Evolutionary conservation across 352 stramenopile species (phyloP).

Genomic region (Phytophthora cajani): DNA sequence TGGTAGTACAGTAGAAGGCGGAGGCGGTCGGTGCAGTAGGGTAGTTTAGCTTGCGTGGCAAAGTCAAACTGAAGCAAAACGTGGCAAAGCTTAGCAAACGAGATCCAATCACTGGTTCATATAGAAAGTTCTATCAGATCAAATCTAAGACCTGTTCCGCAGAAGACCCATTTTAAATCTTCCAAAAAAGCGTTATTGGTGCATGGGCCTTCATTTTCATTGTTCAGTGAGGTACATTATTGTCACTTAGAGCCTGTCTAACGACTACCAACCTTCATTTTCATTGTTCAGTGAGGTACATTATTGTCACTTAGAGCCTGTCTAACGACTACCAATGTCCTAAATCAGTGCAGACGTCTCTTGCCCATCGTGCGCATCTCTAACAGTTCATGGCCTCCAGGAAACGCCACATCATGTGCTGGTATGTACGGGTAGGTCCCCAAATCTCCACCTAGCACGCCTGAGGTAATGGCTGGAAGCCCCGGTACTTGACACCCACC

Average conservation of each 20-base stretch:
- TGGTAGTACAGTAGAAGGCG: neutral
- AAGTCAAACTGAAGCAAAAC: neutral
- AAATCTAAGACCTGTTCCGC: neutral
- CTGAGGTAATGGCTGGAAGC: neutral
- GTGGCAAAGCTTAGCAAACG: neutral
- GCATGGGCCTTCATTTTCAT: no score
- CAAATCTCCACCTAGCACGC: neutral
- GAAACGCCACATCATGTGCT: no score
- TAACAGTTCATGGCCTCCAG: no score
- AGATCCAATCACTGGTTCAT: conserved; percentile 3
- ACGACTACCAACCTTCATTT: no score
- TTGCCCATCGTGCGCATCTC: no score
- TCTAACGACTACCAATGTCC: no score
- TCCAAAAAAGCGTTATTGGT: neutral
- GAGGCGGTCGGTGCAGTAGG: neutral
- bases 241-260: no score
- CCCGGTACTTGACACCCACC: neutral
- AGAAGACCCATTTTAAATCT: neutral
- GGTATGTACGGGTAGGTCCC: no score
- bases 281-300: no score
- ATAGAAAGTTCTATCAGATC: neutral
- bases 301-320: no score
- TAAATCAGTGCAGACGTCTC: no score
- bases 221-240: no score
- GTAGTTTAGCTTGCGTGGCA: neutral